Evolutionary conservation across 345 rosid genomes (phyloP).

Genomic region (Populus tremula): DNA sequence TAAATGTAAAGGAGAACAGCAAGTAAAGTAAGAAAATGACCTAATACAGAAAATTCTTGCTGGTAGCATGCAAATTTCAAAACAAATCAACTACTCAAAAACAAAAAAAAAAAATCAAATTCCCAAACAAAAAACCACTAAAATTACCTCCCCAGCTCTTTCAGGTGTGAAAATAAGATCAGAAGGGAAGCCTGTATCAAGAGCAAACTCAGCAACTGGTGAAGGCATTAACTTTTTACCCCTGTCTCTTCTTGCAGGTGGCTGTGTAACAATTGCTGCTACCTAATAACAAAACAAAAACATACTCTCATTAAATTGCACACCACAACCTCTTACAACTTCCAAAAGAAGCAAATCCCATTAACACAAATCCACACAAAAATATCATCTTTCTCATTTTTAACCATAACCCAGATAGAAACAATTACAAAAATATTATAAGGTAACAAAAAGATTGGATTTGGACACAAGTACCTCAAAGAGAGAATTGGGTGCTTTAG

Average conservation of each 20-base stretch:
- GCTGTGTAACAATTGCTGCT: slow-evolving; percentile 91
- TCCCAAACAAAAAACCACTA: slow-evolving; percentile 1
- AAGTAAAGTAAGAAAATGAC: too few relatives aligned
- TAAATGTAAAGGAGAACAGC: too few relatives aligned
- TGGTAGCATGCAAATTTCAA: neutral
- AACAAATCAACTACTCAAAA: neutral
- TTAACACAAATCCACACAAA: neutral
- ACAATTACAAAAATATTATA: neutral
- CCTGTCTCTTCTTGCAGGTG: slow-evolving; percentile 75
- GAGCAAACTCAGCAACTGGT: slow-evolving; percentile 76
- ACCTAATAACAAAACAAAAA: slow-evolving; percentile 40
- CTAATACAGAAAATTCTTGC: too few relatives aligned
- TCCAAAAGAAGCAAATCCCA: neutral
- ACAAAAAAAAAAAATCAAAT: slow-evolving; percentile 4
- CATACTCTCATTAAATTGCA: slow-evolving; percentile 6
- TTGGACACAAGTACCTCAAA: slow-evolving; percentile 51
- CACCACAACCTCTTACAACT: neutral
- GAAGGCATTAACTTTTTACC: slow-evolving; percentile 80
- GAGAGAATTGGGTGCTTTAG: slow-evolving; percentile 54
- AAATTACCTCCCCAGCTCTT: slow-evolving; percentile 75
- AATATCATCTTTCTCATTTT: neutral
- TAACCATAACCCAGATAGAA: neutral
- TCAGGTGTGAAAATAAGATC: slow-evolving; percentile 84
- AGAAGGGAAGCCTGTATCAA: slow-evolving; percentile 70
- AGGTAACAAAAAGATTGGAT: neutral